phyloP scores from a whole-genome alignment of 306 rosid genomes.

The Comarum palustre region DNA sequence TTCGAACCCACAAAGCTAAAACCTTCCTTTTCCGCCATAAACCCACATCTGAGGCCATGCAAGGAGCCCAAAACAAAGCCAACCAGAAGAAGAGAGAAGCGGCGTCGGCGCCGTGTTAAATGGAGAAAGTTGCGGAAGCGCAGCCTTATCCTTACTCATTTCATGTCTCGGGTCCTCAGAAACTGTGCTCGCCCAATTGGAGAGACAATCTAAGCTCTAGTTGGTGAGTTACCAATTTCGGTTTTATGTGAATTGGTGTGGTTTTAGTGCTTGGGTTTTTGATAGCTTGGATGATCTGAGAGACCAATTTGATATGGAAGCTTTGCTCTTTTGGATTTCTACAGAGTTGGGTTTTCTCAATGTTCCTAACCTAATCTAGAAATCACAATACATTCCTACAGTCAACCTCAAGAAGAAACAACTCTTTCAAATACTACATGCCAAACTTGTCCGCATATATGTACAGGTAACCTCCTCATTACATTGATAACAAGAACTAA shows the following conservation, averaged over 20 bases:
- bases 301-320: not conserved
- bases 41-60: constrained; percentile 15
- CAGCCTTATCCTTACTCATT: constrained; percentile 76
- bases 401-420: too few relatives aligned
- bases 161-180: constrained; percentile 92
- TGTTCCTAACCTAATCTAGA: too few relatives aligned
- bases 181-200: constrained; percentile 68
- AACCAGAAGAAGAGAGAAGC: constrained; percentile 8
- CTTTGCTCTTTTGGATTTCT: not conserved
- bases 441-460: too few relatives aligned
- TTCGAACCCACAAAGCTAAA: not conserved
- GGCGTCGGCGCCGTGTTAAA: constrained; percentile 14
- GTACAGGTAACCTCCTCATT: too few relatives aligned
- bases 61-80: constrained; percentile 23
- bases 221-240: constrained; percentile 59
- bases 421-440: too few relatives aligned
- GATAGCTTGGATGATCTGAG: not conserved
- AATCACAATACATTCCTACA: too few relatives aligned
- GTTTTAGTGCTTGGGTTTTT: not conserved
- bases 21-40: not conserved
- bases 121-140: constrained; percentile 15
- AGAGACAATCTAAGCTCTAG: constrained; percentile 75
- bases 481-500: too few relatives aligned
- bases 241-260: not conserved
- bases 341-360: too few relatives aligned